These are phyloP conservation scores for Pseudogymnoascus destructans DNA, from an alignment of 2,329 filamentous ascomycete species.

Conservation along the genomic window DNA sequence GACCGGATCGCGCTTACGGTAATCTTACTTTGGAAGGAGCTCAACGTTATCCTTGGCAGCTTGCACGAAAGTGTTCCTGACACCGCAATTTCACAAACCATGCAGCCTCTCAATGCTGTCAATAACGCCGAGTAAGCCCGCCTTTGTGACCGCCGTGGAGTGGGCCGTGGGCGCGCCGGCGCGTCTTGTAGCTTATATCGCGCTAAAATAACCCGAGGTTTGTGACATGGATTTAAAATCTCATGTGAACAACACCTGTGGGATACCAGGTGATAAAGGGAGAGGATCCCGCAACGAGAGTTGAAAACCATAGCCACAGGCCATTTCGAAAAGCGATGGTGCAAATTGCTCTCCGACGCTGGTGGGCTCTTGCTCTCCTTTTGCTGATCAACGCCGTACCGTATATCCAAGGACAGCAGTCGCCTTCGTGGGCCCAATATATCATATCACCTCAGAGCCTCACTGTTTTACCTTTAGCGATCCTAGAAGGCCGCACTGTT, in stretches of 20 bases:
- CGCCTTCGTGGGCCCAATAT: constrained; percentile 28
- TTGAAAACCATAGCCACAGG: background rate
- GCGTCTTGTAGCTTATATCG: background rate
- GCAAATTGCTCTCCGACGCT: background rate
- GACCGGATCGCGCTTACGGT: background rate
- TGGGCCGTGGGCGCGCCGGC: background rate
- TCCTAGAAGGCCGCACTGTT: constrained; percentile 25
- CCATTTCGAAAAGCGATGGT: background rate
- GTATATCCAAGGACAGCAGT: constrained; percentile 9
- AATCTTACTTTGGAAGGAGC: background rate
- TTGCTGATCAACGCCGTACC: background rate
- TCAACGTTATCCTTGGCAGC: background rate
- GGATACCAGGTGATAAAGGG: constrained; percentile 1
- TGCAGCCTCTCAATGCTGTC: background rate
- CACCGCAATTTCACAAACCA: background rate
- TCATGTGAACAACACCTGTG: background rate
- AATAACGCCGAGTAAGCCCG: background rate
- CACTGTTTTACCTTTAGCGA: constrained; percentile 25
- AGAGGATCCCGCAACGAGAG: background rate
- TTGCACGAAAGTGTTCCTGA: background rate
- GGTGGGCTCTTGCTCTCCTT: background rate
- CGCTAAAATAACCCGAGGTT: background rate
- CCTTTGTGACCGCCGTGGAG: background rate
- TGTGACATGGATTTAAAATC: background rate
- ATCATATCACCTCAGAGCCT: constrained; percentile 28